phyloP scores from a whole-genome alignment of 169 alveolate species.

The Plasmodium malariae region DNA sequence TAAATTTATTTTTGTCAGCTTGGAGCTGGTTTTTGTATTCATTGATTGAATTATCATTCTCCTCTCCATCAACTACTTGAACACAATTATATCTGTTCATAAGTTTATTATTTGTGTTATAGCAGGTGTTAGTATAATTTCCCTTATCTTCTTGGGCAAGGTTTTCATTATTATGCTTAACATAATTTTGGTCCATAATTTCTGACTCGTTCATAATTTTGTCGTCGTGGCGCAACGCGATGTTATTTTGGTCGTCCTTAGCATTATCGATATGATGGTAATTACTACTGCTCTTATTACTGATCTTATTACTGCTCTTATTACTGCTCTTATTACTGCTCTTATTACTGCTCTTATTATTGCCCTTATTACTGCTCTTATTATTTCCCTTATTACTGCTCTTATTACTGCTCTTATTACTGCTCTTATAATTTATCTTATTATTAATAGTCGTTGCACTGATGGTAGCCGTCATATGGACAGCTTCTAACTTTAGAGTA shows the following conservation, averaged over 20 bases:
- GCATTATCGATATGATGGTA: neutral
- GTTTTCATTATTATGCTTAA: neutral
- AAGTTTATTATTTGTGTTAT: neutral
- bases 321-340: no score
- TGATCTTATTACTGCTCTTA: no score
- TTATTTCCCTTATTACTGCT: no score
- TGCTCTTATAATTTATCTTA: no score
- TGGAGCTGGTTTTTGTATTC: neutral
- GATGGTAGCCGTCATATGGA: no score
- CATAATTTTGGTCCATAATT: neutral
- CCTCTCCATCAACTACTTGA: neutral
- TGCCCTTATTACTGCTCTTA: no score
- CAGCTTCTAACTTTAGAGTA: no score
- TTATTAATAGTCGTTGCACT: no score
- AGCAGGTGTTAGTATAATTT: neutral
- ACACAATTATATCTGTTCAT: neutral
- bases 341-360: no score
- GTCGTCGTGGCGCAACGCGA: no score
- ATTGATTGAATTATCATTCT: neutral
- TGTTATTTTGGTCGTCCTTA: neutral
- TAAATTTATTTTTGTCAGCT: neutral
- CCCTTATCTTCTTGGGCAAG: neutral
- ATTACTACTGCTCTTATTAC: conserved; percentile 1
- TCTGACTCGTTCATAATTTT: no score
- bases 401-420: no score